Evolutionary conservation across 2,329 filamentous ascomycete genomes (phyloP).

Genomic region (Rhynchosporium graminicola): DNA sequence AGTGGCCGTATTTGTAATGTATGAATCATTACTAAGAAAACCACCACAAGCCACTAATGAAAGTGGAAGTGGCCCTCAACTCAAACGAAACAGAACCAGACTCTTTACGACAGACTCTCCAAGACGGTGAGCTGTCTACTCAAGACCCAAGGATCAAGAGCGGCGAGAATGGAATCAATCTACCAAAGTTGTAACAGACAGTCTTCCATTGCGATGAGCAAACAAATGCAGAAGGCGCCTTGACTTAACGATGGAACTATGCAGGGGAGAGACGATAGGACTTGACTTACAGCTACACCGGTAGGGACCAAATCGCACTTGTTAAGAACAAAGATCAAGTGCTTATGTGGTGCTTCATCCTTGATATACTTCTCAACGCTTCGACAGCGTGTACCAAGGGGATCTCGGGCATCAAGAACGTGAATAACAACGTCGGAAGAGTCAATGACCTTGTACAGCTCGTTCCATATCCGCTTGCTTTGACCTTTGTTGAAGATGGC

Average conservation of each 20-base stretch:
- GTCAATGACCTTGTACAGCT: constrained; percentile 92
- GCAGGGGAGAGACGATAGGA: constrained; percentile 21
- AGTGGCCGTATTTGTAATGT: constrained; percentile 53
- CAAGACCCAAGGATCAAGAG: constrained; percentile 61
- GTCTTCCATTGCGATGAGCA: constrained; percentile 69
- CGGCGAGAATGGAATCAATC: constrained; percentile 74
- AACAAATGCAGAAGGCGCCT: constrained; percentile 67
- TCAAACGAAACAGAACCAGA: constrained; percentile 83
- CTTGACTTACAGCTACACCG: constrained; percentile 85
- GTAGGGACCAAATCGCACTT: constrained; percentile 94
- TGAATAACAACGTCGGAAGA: constrained; percentile 97
- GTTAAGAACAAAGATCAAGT: constrained; percentile 85
- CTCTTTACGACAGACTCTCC: constrained; percentile 71
- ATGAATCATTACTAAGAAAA: constrained; percentile 99
- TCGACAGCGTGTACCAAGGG: constrained; percentile 83
- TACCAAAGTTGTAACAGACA: constrained; percentile 99
- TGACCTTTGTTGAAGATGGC: constrained; percentile 94
- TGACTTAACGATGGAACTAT: constrained; percentile 76
- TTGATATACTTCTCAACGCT: constrained; percentile 91
- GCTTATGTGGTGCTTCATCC: constrained; percentile 94
- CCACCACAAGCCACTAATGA: constrained; percentile 65
- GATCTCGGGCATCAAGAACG: constrained; percentile 86
- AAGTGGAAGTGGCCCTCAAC: constrained; percentile 84
- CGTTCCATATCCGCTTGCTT: constrained; percentile 96
- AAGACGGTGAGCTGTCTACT: constrained; percentile 85